Evolutionary conservation across 2,329 filamentous ascomycete genomes (phyloP).

Genomic region (Alternaria gansuensis): DNA sequence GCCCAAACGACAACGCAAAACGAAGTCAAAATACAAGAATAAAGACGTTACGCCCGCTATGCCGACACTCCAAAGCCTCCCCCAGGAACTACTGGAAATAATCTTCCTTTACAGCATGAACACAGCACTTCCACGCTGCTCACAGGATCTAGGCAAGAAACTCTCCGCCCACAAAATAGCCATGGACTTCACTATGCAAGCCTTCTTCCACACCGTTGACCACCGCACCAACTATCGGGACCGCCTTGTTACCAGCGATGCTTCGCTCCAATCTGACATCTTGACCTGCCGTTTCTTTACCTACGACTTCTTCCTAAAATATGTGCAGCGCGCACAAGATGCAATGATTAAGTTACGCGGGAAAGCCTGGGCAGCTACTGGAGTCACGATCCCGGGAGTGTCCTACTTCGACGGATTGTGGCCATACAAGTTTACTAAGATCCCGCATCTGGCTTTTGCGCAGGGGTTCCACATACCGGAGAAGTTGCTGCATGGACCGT

Average conservation of each 20-base stretch:
- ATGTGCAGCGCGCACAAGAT: slow-evolving; percentile 44
- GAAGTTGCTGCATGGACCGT: slow-evolving; percentile 50
- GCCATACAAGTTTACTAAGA: slow-evolving; percentile 44
- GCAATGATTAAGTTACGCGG: slow-evolving; percentile 41
- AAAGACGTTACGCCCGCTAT: slow-evolving; percentile 33
- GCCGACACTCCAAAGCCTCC: slow-evolving; percentile 48
- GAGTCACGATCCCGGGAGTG: slow-evolving; percentile 37
- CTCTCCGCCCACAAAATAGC: slow-evolving; percentile 42
- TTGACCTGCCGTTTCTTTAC: slow-evolving; percentile 50
- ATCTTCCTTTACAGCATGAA: slow-evolving; percentile 52
- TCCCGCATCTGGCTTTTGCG: slow-evolving; percentile 45
- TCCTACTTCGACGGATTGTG: slow-evolving; percentile 41
- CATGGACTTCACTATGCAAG: slow-evolving; percentile 44
- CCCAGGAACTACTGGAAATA: slow-evolving; percentile 48
- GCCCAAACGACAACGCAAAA: slow-evolving; percentile 23
- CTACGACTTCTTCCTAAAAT: slow-evolving; percentile 48
- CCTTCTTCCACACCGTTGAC: slow-evolving; percentile 48
- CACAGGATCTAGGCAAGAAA: slow-evolving; percentile 42
- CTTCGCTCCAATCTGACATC: slow-evolving; percentile 40
- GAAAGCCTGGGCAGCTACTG: slow-evolving; percentile 44
- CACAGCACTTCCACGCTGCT: slow-evolving; percentile 44
- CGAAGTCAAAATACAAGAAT: slow-evolving; percentile 27
- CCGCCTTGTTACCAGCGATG: slow-evolving; percentile 32
- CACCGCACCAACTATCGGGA: slow-evolving; percentile 39
- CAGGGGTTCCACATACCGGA: slow-evolving; percentile 46